Conservation (phyloP, 805 yeast genomes). For the Wickerhamiella sorbophila region DNA sequence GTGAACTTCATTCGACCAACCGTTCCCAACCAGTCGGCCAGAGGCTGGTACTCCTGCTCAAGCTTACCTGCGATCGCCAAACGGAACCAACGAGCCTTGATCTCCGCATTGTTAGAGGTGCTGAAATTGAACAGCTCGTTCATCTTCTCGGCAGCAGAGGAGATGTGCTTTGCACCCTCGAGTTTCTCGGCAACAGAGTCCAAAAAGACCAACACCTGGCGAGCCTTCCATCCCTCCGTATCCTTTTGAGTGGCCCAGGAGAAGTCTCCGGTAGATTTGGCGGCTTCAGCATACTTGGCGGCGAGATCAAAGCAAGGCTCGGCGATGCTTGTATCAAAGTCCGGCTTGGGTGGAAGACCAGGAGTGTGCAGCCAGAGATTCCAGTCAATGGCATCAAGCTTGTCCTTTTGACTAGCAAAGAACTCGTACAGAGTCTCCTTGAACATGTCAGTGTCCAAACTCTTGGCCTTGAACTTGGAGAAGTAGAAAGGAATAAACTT, state of each 20-base stretch:
- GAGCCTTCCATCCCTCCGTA: slow-evolving; percentile 46
- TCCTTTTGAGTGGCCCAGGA: slow-evolving; percentile 34
- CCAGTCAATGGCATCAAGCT: slow-evolving; percentile 71
- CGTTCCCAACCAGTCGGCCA: slow-evolving; percentile 77
- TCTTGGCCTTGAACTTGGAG: slow-evolving; percentile 46
- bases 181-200: slow-evolving; percentile 45
- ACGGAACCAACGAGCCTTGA: slow-evolving; percentile 61
- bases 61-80: slow-evolving; percentile 43
- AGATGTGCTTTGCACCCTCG: slow-evolving; percentile 21
- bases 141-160: slow-evolving; percentile 26
- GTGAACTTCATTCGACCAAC: slow-evolving; percentile 94
- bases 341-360: slow-evolving; percentile 81
- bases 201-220: slow-evolving; percentile 66
- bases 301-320: slow-evolving; percentile 58
- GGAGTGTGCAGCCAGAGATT: slow-evolving; percentile 65
- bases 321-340: slow-evolving; percentile 65
- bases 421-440: slow-evolving; percentile 60
- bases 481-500: slow-evolving; percentile 72
- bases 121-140: slow-evolving; percentile 33
- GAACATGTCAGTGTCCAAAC: slow-evolving; percentile 73
- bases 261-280: slow-evolving; percentile 17
- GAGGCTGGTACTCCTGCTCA: slow-evolving; percentile 31
- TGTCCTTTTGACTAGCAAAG: slow-evolving; percentile 29
- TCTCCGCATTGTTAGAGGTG: slow-evolving; percentile 60
- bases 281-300: slow-evolving; percentile 42